Percentiles rank a stretch among this genome's conserved stretches.
These are phyloP conservation scores for Pythium utonaiense DNA, from an alignment of 352 stramenopile genomes.

Conservation along the genomic window DNA sequence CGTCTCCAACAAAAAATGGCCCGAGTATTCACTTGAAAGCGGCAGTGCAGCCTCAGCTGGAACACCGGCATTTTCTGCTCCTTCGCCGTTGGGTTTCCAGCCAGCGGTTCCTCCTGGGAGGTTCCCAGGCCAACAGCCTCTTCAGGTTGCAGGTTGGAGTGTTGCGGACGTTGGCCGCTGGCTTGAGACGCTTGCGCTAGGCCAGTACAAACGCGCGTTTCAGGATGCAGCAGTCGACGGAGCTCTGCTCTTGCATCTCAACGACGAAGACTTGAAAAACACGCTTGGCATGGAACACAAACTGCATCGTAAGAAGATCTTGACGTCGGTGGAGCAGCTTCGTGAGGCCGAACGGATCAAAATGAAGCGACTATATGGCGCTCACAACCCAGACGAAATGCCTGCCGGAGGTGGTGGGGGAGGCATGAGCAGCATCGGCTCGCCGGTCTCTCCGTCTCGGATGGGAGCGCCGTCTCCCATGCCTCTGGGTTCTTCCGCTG, in stretches of 20 bases:
- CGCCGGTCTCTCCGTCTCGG: conserved; percentile 2
- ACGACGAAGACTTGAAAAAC: conserved; percentile 89
- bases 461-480: neutral
- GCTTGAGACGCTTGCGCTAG: conserved; percentile 88
- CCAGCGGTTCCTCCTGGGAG: too few species aligned
- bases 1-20: conserved; percentile 75
- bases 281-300: conserved; percentile 90
- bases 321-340: conserved; percentile 65
- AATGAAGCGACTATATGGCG: conserved; percentile 65
- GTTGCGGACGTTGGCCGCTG: conserved; percentile 91
- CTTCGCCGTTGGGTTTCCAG: conserved; percentile 60
- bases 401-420: conserved; percentile 26
- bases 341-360: too few species aligned
- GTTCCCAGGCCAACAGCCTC: too few species aligned
- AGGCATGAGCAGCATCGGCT: neutral
- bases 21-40: too few species aligned
- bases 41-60: conserved; percentile 83
- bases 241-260: conserved; percentile 90
- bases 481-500: neutral
- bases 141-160: conserved; percentile 73
- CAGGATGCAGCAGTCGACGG: conserved; percentile 89
- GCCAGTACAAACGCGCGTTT: conserved; percentile 91
- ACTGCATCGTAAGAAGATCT: conserved; percentile 90
- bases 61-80: conserved; percentile 85
- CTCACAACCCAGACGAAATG: conserved; percentile 50